Base-by-base conservation (phyloP, 2,329 filamentous ascomycete species). In the Ploettnerulaceae sp. region DNA sequence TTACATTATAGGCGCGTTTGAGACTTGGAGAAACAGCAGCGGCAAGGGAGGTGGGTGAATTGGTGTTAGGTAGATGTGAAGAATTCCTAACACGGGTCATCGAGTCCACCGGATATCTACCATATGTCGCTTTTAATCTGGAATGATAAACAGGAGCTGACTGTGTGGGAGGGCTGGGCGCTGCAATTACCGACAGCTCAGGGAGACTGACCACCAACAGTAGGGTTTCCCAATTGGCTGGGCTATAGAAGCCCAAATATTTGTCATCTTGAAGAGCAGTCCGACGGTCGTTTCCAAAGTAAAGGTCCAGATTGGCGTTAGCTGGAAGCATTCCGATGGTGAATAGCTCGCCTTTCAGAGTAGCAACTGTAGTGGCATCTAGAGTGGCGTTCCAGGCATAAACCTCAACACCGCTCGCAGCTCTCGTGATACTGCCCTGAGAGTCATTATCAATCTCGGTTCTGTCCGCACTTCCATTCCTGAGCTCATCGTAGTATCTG, bases 261-360 rank as follows among this genome's bases (percentile, higher is more conserved):
- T 34, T 44, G 8, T 44, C 29, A n/a, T 49, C 36, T 11, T 45
- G 31, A 4, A 49, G 31, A 7, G 35, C n/a, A 7, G 6, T 45
- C 12, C 24, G 24, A 4, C 35, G 40, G 21, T 41, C 26, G 2
- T 20, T 20, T 24, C 48, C 45, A 37, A 53, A 46, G 24, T 42
- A 49, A 3, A 55, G 33, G 5, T 45, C 22, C n/a, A 56, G 38
- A 7, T 26, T 43, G 14, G 33, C 37, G 17, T 52, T 44, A 7
- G 48, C 31, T 28, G 51, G 51, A 12, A 56, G 54, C 22, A 35
- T 31, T 0, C 46, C 53, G 1, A 20, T 32, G 3, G 40, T 40
- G 4, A 48, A 50, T 1, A 56, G 48, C 3, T 44, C 28, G 6
- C 36, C 39, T 28, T 54, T 53, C 31, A 54, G 42, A 9, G 44